These are phyloP conservation scores for Calonectria multiphialidica DNA, from an alignment of 2,329 filamentous ascomycete species.

Conservation along the genomic window DNA sequence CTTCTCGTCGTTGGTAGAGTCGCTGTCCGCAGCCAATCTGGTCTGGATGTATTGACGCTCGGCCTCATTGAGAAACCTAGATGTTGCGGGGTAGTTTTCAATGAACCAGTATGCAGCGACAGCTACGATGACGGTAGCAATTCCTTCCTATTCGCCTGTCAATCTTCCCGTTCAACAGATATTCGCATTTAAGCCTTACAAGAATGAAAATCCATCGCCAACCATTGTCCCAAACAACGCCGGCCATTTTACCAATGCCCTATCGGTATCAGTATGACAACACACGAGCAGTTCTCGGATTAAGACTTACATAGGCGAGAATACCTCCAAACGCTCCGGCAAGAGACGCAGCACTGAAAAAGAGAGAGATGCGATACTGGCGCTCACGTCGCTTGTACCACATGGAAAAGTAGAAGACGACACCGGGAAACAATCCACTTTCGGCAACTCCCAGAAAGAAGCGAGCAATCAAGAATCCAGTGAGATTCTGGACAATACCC, in stretches of 20 bases:
- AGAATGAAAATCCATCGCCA: slow-evolving; percentile 73
- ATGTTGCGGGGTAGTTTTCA: slow-evolving; percentile 73
- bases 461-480: slow-evolving; percentile 64
- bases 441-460: slow-evolving; percentile 70
- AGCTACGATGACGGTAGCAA: slow-evolving; percentile 65
- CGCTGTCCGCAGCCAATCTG: slow-evolving; percentile 75
- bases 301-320: slow-evolving; percentile 60
- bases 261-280: slow-evolving; percentile 33
- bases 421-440: slow-evolving; percentile 64
- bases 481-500: slow-evolving; percentile 62
- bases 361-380: slow-evolving; percentile 67
- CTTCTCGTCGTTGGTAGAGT: slow-evolving; percentile 75
- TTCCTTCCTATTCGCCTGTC: slow-evolving; percentile 58
- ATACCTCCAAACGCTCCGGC: slow-evolving; percentile 70
- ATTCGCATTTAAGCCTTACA: slow-evolving; percentile 46
- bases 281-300: accelerated
- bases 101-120: slow-evolving; percentile 69
- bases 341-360: slow-evolving; percentile 66
- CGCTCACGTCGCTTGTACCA: slow-evolving; percentile 68
- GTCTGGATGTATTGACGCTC: slow-evolving; percentile 70
- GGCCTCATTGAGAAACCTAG: slow-evolving; percentile 66
- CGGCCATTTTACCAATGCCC: slow-evolving; percentile 67
- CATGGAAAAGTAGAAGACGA: slow-evolving; percentile 64
- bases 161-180: neutral
- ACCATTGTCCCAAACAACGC: slow-evolving; percentile 63